A percentile compares a stretch with the other conserved stretches of the same genome.
phyloP scores from a whole-genome alignment of 192 early-diverging fungal species.

The Endogone sp. region DNA sequence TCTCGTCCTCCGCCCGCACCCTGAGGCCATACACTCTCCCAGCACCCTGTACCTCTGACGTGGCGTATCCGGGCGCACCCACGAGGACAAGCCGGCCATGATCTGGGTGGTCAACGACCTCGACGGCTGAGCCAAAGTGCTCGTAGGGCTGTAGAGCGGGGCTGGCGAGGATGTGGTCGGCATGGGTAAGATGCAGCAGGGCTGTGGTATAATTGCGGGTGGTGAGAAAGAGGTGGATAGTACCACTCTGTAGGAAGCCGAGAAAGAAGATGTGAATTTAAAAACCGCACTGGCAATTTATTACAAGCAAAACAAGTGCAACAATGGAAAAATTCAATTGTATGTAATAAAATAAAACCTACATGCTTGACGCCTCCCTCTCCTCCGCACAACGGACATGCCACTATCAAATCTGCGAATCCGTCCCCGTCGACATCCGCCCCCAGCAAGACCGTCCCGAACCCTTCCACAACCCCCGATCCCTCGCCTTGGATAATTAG shows the following conservation, averaged over 20 bases:
- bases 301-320: neutral
- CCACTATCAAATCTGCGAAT: constrained; percentile 60
- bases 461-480: constrained; percentile 21
- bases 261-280: constrained; percentile 1
- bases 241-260: constrained; percentile 40
- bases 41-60: constrained; percentile 2
- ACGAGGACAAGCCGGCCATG: constrained; percentile 12
- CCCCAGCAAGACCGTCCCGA: constrained; percentile 44
- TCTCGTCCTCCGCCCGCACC: neutral
- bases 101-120: neutral
- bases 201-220: neutral
- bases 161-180: constrained; percentile 6
- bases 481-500: constrained; percentile 20
- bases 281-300: neutral
- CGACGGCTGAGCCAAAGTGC: constrained; percentile 24
- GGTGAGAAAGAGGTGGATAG: constrained; percentile 31
- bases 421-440: constrained; percentile 65
- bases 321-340: constrained; percentile 10
- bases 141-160: constrained; percentile 13
- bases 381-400: constrained; percentile 48
- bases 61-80: constrained; percentile 27
- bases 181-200: neutral
- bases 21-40: constrained; percentile 33
- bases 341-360: constrained; percentile 1
- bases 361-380: constrained; percentile 2